Conservation (phyloP, 2,329 filamentous ascomycete genomes). For the Epichloe brachyelytri region DNA sequence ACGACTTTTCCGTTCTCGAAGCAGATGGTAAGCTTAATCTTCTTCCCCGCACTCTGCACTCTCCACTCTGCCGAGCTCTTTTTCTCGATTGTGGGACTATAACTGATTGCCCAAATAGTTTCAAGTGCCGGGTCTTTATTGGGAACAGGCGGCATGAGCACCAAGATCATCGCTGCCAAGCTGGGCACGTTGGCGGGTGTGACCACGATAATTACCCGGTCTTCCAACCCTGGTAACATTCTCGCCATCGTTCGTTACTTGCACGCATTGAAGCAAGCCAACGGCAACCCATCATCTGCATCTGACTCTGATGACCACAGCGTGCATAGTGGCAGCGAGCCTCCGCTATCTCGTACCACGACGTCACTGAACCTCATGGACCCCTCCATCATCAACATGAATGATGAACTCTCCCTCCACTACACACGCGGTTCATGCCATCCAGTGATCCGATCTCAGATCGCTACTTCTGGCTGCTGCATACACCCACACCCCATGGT, state of each 20-base stretch:
- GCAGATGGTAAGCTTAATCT: slow-evolving; percentile 51
- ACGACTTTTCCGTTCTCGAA: slow-evolving; percentile 70
- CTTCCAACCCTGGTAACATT: slow-evolving; percentile 88
- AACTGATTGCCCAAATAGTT: slow-evolving; percentile 33
- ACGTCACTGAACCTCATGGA: slow-evolving; percentile 27
- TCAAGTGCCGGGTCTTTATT: slow-evolving; percentile 79
- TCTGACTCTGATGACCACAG: slow-evolving; percentile 12
- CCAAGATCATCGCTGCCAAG: slow-evolving; percentile 87
- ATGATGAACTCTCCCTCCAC: slow-evolving; percentile 27
- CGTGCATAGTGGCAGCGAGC: slow-evolving; percentile 5
- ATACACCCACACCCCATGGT: slow-evolving; percentile 81
- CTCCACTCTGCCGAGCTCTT: not conserved
- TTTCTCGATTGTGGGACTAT: slow-evolving; percentile 9
- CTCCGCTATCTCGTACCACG: slow-evolving; percentile 25
- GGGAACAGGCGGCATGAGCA: slow-evolving; percentile 93
- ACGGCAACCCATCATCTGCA: slow-evolving; percentile 1
- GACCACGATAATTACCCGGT: slow-evolving; percentile 88
- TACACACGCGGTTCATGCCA: slow-evolving; percentile 89
- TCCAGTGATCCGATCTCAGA: slow-evolving; percentile 77
- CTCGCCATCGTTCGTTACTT: slow-evolving; percentile 73
- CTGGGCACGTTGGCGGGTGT: slow-evolving; percentile 90
- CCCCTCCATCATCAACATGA: slow-evolving; percentile 9
- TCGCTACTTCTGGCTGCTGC: slow-evolving; percentile 92
- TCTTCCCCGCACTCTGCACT: not conserved
- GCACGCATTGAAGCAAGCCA: slow-evolving; percentile 29